Percentiles rank a stretch among this genome's conserved stretches.
Conservation (phyloP, 1,284 basidiomycete species). For the Hypsizygus ulmarius region DNA sequence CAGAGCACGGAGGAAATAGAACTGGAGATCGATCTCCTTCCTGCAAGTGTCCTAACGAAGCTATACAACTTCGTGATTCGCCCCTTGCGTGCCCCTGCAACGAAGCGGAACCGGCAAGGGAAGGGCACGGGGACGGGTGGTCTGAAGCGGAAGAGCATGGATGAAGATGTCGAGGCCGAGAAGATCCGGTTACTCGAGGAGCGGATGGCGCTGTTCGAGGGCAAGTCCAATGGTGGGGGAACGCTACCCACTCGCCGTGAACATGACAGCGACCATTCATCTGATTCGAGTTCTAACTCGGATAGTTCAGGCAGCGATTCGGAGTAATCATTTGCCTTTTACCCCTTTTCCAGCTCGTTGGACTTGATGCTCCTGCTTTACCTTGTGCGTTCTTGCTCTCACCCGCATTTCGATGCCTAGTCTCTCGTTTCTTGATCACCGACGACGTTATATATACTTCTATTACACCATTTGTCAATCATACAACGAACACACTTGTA, state of each 20-base stretch:
- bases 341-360: slow-evolving; percentile 13
- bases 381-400: slow-evolving; percentile 19
- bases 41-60: slow-evolving; percentile 79
- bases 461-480: slow-evolving; percentile 23
- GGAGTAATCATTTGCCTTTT: slow-evolving; percentile 45
- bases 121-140: slow-evolving; percentile 84
- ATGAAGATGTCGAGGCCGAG: slow-evolving; percentile 85
- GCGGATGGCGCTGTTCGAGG: slow-evolving; percentile 73
- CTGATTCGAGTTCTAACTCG: slow-evolving; percentile 72
- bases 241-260: slow-evolving; percentile 38
- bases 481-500: slow-evolving; percentile 31
- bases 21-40: slow-evolving; percentile 90
- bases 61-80: slow-evolving; percentile 93
- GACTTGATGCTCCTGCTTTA: slow-evolving; percentile 15
- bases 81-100: slow-evolving; percentile 56
- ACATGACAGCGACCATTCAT: slow-evolving; percentile 69
- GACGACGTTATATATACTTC: slow-evolving; percentile 24
- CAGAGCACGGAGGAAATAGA: slow-evolving; percentile 96
- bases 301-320: slow-evolving; percentile 82
- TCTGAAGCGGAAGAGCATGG: slow-evolving; percentile 88
- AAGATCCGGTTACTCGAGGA: slow-evolving; percentile 87
- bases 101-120: slow-evolving; percentile 64
- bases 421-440: slow-evolving; percentile 21
- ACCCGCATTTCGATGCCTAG: slow-evolving; percentile 18
- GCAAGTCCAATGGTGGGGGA: slow-evolving; percentile 40